Base-by-base conservation (phyloP, 2,329 filamentous ascomycete genomes). In the Mycocentrospora acerina region DNA sequence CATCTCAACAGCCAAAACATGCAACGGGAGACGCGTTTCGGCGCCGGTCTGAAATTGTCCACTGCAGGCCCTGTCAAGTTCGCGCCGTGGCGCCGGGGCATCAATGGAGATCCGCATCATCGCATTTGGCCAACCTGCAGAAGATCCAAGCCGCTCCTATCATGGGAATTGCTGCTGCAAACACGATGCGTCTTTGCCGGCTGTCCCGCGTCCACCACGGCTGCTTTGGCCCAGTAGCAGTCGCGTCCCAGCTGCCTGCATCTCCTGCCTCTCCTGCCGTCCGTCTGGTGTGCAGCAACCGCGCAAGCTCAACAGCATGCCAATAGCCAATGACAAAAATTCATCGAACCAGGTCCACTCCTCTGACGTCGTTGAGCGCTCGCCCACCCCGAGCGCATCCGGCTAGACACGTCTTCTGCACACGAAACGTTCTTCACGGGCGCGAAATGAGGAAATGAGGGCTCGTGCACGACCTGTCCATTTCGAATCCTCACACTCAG, bases 331-430 rank as follows among this genome's bases (percentile, higher is more conserved):
- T 45, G 13, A 33, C 17, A 33, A 40, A 37, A 41, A 40, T 24
- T 29, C 35, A 31, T 41, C 38, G 33, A 40, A 27, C 43, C 42
- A 48, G 38, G 44, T 50, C 48, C 44, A 48, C 45, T 48, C 46
- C 45, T 53, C 49, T 58, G 55, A 57, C 53, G 55, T 58, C 42
- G 48, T 36, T 42, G 51, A 42, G 51, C 50, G 52, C 37, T 30
- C 49, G 40, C 35, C 32, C 43, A 34, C 32, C 25, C 40, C 49
- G 19, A 6, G 31, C 40, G 32, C 35, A 39, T 24, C 36, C 34
- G 31, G 22, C 18, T 28, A 19, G 32, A 32, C 48, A 55, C 53
- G 45, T 37, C 30, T 40, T 35, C 28, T 44, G 46, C 46, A 38
- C 41, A 46, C 44, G 42, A 44, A 48, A 34, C 37, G 41, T 25